A percentile compares a stretch with the other conserved stretches of the same genome.
Evolutionary conservation across 371 early-diverging fungal species (phyloP).

Genomic region (Mortierella sp.): DNA sequence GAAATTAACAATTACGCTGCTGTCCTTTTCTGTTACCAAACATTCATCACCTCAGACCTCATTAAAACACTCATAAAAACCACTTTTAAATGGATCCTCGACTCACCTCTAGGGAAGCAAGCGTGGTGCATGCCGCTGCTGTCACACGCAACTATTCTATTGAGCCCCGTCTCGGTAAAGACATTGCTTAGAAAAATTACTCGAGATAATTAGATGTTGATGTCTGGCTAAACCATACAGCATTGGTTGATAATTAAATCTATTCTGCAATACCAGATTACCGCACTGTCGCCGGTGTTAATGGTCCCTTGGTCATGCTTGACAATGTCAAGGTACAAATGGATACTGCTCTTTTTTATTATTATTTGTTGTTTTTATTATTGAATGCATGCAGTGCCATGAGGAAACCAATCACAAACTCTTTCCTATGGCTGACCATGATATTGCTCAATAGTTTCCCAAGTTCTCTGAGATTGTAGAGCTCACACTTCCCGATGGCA

Average conservation of each 20-base stretch:
- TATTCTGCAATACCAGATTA: conserved; percentile 79
- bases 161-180: conserved; percentile 92
- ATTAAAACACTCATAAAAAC: conserved; percentile 1
- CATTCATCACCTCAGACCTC: background rate
- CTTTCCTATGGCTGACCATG: conserved; percentile 11
- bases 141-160: conserved; percentile 90
- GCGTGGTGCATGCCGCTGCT: conserved; percentile 81
- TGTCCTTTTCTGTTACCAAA: background rate
- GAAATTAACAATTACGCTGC: background rate
- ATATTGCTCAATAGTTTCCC: conserved; percentile 77
- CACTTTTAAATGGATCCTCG: conserved; percentile 51
- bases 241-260: conserved; percentile 15
- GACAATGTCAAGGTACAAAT: conserved; percentile 95
- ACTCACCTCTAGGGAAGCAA: conserved; percentile 71
- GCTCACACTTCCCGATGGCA: conserved; percentile 98
- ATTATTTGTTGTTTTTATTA: background rate
- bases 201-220: background rate
- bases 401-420: background rate
- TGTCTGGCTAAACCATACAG: background rate
- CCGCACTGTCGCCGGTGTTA: conserved; percentile 99
- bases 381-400: background rate
- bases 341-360: conserved; percentile 3
- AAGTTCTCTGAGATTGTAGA: conserved; percentile 99
- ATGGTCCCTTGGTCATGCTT: conserved; percentile 99
- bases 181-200: background rate